phyloP scores from a whole-genome alignment of 2,329 filamentous ascomycete species.

The Cadophora gregata region DNA sequence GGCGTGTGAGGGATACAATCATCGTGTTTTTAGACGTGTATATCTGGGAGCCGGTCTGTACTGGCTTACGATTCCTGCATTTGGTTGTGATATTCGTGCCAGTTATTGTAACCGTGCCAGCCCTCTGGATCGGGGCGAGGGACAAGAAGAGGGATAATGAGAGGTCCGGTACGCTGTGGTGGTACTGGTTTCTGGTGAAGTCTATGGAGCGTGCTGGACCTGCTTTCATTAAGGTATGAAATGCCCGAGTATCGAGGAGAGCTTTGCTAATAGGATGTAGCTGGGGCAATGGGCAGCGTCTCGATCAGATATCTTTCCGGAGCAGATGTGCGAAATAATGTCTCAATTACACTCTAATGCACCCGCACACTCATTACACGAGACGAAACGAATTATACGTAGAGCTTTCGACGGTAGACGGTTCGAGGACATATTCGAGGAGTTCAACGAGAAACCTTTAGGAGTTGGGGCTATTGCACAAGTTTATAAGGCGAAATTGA shows the following conservation, averaged over 20 bases:
- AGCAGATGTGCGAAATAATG: slow-evolving; percentile 90
- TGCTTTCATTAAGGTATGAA: slow-evolving; percentile 88
- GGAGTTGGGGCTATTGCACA: slow-evolving; percentile 97
- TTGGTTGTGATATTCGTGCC: slow-evolving; percentile 89
- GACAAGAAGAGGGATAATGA: slow-evolving; percentile 72
- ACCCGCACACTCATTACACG: slow-evolving; percentile 83
- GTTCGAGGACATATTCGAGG: slow-evolving; percentile 94
- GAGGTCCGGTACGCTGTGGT: slow-evolving; percentile 84
- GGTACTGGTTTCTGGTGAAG: slow-evolving; percentile 87
- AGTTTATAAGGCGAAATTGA: slow-evolving; percentile 94
- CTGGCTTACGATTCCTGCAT: slow-evolving; percentile 85
- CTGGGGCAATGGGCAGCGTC: slow-evolving; percentile 99
- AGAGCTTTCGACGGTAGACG: slow-evolving; percentile 79
- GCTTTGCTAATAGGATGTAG: slow-evolving; percentile 50
- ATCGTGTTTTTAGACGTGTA: slow-evolving; percentile 73
- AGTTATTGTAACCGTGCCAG: slow-evolving; percentile 80
- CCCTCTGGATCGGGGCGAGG: slow-evolving; percentile 77
- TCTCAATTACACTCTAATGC: slow-evolving; percentile 94
- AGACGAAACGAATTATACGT: slow-evolving; percentile 79
- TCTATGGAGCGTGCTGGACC: slow-evolving; percentile 94
- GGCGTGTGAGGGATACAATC: slow-evolving; percentile 62
- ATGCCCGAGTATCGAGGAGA: neutral
- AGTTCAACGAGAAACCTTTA: slow-evolving; percentile 87
- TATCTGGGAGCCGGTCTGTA: slow-evolving; percentile 86
- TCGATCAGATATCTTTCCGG: slow-evolving; percentile 93